Percentiles rank a stretch among this genome's conserved stretches.
Evolutionary conservation across 176 grass and related monocot species (phyloP).

Genomic region (Musa beccarii): DNA sequence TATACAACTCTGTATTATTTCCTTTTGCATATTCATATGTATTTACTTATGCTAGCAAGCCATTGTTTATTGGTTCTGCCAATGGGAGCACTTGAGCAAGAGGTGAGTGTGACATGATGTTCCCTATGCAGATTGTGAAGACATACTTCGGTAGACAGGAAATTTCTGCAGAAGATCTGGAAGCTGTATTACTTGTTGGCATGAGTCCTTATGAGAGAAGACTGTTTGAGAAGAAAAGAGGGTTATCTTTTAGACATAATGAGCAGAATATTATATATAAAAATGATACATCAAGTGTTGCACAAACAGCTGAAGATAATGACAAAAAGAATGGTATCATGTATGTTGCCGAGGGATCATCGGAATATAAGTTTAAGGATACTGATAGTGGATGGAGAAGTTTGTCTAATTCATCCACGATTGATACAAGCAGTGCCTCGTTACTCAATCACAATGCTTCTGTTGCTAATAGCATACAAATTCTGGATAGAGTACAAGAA

Average conservation of each 20-base stretch:
- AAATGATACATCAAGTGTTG: constrained; percentile 18
- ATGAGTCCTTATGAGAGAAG: constrained; percentile 80
- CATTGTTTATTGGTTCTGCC: no score
- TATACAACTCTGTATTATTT: no score
- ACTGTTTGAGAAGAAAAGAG: constrained; percentile 69
- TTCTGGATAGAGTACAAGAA: background rate
- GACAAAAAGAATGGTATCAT: constrained; percentile 23
- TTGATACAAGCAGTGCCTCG: constrained; percentile 20
- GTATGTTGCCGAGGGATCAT: constrained; percentile 13
- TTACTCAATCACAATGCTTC: constrained; percentile 12
- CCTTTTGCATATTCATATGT: no score
- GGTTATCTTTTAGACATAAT: constrained; percentile 41
- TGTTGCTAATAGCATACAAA: constrained; percentile 16
- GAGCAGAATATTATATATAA: constrained; percentile 42
- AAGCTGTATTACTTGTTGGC: constrained; percentile 76
- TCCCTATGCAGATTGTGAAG: constrained; percentile 53
- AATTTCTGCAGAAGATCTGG: constrained; percentile 58
- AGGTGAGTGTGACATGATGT: background rate
- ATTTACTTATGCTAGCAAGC: no score
- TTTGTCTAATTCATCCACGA: constrained; percentile 26
- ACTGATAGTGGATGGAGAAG: background rate
- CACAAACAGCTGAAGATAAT: constrained; percentile 24
- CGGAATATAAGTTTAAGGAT: constrained; percentile 19
- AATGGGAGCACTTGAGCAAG: no score
- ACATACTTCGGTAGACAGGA: constrained; percentile 80